These are phyloP conservation scores for Fusarium veterinarium DNA, from an alignment of 2,329 filamentous ascomycete genomes.

Conservation along the genomic window DNA sequence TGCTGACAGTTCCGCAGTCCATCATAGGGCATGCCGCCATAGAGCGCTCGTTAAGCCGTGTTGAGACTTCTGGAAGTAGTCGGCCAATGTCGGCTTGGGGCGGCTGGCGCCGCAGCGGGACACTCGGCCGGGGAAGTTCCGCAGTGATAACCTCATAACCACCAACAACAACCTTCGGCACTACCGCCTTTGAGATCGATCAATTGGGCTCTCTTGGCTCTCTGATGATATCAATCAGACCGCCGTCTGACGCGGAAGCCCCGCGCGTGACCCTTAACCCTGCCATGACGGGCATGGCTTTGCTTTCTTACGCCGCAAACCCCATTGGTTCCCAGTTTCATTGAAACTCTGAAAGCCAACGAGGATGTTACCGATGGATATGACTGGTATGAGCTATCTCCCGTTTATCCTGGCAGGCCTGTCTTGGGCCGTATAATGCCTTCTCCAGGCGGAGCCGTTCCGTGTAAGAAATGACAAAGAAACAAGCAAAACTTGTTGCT, in stretches of 20 bases:
- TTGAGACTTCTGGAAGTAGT: slow-evolving; percentile 14
- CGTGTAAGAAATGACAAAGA: slow-evolving; percentile 36
- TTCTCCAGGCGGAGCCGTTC: slow-evolving; percentile 44
- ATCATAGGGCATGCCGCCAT: slow-evolving; percentile 16
- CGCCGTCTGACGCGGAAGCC: slow-evolving; percentile 41
- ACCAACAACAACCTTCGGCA: slow-evolving; percentile 37
- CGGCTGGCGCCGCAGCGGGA: slow-evolving; percentile 51
- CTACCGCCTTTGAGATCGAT: slow-evolving; percentile 36
- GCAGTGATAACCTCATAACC: slow-evolving; percentile 41
- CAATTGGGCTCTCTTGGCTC: slow-evolving; percentile 27
- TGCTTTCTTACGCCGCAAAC: slow-evolving; percentile 37
- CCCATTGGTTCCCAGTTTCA: slow-evolving; percentile 32
- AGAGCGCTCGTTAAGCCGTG: slow-evolving; percentile 31
- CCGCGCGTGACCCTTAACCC: slow-evolving; percentile 40
- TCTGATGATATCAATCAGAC: slow-evolving; percentile 44
- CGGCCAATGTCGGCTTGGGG: slow-evolving; percentile 56
- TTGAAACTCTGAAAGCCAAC: slow-evolving; percentile 18
- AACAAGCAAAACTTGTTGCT: slow-evolving; percentile 20
- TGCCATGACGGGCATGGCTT: slow-evolving; percentile 37
- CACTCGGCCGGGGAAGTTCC: slow-evolving; percentile 46
- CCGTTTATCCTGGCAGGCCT: slow-evolving; percentile 25
- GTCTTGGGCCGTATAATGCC: slow-evolving; percentile 44
- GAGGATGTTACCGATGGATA: slow-evolving; percentile 32
- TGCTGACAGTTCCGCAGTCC: slow-evolving; percentile 36
- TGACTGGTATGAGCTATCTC: slow-evolving; percentile 8